Evolutionary conservation across 805 yeast genomes (phyloP), one percentile per base, ranked within the genome.

Genomic region (Yarrowia sp.): DNA sequence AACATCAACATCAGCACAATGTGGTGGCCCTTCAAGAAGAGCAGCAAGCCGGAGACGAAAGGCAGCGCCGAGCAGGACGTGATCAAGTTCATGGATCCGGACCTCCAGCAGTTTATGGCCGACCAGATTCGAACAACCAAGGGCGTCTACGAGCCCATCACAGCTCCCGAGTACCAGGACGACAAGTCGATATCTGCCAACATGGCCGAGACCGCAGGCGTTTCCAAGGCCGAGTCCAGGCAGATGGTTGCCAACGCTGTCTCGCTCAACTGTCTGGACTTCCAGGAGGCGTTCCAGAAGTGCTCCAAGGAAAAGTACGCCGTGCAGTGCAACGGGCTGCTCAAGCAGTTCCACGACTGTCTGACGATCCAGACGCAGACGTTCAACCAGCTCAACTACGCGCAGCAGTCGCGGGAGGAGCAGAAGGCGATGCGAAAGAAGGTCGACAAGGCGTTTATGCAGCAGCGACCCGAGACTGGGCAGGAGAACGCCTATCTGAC

Each of bases 401-500:
- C 47, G 9, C 61, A 55, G 41, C 47, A 55, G 36, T 4, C 47
- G 0, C 47, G 29, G 2, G 61, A 55, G n/a, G 47, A 55, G n/a
- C 47, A 24, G 39, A 22, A 31, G 31, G 33, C 10, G 29, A 32
- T 58, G 31, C 27, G 41, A 6, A 31, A 42, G 39, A 6, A 10
- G 31, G 62, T 58, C 10, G 61, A 55, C n/a, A 16, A 27, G 47
- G 61, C 61, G n/a, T 55, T 9, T n/a, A 38, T 21, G 31, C n/a
- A 31, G 12, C 1, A 6, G 19, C 16, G 25, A 3, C 61, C 61
- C 8, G 21, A 55, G n/a, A 29, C 18, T 2, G 61, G 61, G 3
- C 46, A 38, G 27, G 61, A 55, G 47, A 16, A 10, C 1, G 29
- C 9, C 2, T 55, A 55, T 4, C 13, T 55, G 27, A 21, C 21